phyloP scores from a whole-genome alignment of 2,329 filamentous ascomycete genomes.

The Aspergillus ruber region DNA sequence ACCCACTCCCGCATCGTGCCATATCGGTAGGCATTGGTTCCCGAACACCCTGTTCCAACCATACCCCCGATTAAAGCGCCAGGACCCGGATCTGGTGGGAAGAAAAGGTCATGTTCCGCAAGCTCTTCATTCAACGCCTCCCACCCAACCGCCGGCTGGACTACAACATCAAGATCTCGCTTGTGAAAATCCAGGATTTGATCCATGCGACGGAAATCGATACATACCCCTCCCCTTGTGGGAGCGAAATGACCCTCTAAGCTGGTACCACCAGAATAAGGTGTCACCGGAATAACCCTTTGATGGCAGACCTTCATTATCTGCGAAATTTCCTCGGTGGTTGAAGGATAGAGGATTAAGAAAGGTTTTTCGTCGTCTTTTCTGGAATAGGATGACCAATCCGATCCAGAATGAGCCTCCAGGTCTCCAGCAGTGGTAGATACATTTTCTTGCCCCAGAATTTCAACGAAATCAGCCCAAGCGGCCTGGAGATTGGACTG shows the following conservation, averaged over 20 bases:
- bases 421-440: conserved; percentile 51
- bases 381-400: conserved; percentile 53
- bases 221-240: conserved; percentile 73
- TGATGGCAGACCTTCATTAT: conserved; percentile 85
- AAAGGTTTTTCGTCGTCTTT: conserved; percentile 42
- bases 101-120: conserved; percentile 69
- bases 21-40: conserved; percentile 87
- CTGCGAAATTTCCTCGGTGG: conserved; percentile 75
- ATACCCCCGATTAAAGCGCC: conserved; percentile 84
- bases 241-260: conserved; percentile 84
- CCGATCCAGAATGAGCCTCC: conserved; percentile 53
- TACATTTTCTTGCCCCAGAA: conserved; percentile 59
- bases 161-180: conserved; percentile 68
- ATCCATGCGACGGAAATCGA: conserved; percentile 84
- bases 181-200: conserved; percentile 70
- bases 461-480: conserved; percentile 56
- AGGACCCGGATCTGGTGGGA: conserved; percentile 84
- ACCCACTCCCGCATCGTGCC: conserved; percentile 97
- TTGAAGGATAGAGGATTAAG: conserved; percentile 66
- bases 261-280: conserved; percentile 81
- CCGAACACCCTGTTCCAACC: conserved; percentile 50
- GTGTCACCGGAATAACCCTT: conserved; percentile 75
- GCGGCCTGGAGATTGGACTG: conserved; percentile 56
- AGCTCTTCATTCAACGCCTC: conserved; percentile 76
- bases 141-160: conserved; percentile 81